Conservation (phyloP, 805 yeast species). For the Zygoascus ofunaensis region DNA sequence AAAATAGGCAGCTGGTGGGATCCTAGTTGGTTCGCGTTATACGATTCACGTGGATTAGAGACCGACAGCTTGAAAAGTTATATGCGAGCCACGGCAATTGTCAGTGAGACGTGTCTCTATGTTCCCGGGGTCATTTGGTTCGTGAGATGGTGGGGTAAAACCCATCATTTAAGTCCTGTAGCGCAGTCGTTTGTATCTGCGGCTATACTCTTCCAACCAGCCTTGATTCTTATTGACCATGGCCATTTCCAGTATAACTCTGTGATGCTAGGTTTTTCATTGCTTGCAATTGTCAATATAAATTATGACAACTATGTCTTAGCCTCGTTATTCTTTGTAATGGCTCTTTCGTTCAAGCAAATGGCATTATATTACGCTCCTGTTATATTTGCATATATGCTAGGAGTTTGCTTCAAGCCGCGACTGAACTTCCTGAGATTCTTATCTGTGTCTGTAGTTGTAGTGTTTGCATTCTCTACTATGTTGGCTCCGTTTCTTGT, state of each 20-base stretch:
- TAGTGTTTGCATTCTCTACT: slow-evolving; percentile 42
- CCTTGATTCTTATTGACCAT: slow-evolving; percentile 77
- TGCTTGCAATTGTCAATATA: slow-evolving; percentile 57
- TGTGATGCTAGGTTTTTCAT: slow-evolving; percentile 84
- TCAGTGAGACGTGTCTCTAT: slow-evolving; percentile 65
- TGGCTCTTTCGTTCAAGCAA: slow-evolving; percentile 79
- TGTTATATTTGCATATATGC: slow-evolving; percentile 68
- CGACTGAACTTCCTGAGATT: slow-evolving; percentile 48
- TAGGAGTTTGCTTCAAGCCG: slow-evolving; percentile 42
- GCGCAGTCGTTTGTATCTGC: slow-evolving; percentile 71
- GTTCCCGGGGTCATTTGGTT: slow-evolving; percentile 73
- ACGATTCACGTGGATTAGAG: slow-evolving; percentile 70
- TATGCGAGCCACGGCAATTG: slow-evolving; percentile 73
- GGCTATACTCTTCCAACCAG: slow-evolving; percentile 77
- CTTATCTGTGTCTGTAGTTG: slow-evolving; percentile 53
- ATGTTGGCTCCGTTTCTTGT: slow-evolving; percentile 52
- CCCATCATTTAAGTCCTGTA: slow-evolving; percentile 46
- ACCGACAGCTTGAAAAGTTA: slow-evolving; percentile 56
- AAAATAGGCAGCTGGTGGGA: slow-evolving; percentile 53
- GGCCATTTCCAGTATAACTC: slow-evolving; percentile 96
- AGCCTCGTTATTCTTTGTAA: slow-evolving; percentile 70
- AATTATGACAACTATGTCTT: slow-evolving; percentile 51
- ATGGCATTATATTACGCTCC: slow-evolving; percentile 95
- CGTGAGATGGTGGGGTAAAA: slow-evolving; percentile 61
- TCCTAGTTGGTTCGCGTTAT: slow-evolving; percentile 66